These are phyloP conservation scores for Penicillium ochrochloron DNA, from an alignment of 495 filamentous ascomycete species.

Conservation along the genomic window DNA sequence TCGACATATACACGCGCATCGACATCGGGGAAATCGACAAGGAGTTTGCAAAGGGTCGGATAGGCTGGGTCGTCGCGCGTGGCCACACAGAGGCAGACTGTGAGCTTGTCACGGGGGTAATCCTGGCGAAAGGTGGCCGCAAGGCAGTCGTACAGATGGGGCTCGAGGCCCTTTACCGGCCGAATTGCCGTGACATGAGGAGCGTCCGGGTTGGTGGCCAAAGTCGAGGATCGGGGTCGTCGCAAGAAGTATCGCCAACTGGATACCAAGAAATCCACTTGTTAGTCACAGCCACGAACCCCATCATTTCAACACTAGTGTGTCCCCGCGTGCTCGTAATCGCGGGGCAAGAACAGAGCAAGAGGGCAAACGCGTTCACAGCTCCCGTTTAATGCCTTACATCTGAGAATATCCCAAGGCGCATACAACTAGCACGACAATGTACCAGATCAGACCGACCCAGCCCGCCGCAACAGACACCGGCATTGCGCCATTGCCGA, in stretches of 20 bases:
- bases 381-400: conserved; percentile 41
- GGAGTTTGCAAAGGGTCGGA: conserved; percentile 69
- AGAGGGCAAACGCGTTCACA: conserved; percentile 6
- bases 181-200: conserved; percentile 94
- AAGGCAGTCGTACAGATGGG: conserved; percentile 88
- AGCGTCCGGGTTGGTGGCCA: conserved; percentile 39
- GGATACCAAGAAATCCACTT: conserved; percentile 15
- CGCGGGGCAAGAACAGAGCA: conserved; percentile 13
- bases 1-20: conserved; percentile 82
- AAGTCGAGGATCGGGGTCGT: conserved; percentile 40
- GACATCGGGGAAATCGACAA: conserved; percentile 71
- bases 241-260: conserved; percentile 53
- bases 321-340: neutral
- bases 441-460: conserved; percentile 64
- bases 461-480: conserved; percentile 46
- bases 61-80: conserved; percentile 79
- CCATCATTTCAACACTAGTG: conserved; percentile 7
- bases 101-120: conserved; percentile 79
- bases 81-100: conserved; percentile 81
- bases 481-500: conserved; percentile 41
- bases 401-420: conserved; percentile 63
- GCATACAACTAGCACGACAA: conserved; percentile 58
- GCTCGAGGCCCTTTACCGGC: conserved; percentile 91
- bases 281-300: conserved; percentile 22
- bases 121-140: conserved; percentile 84